phyloP scores from a whole-genome alignment of 106 monocot species.

The Dactylorhiza incarnata region DNA sequence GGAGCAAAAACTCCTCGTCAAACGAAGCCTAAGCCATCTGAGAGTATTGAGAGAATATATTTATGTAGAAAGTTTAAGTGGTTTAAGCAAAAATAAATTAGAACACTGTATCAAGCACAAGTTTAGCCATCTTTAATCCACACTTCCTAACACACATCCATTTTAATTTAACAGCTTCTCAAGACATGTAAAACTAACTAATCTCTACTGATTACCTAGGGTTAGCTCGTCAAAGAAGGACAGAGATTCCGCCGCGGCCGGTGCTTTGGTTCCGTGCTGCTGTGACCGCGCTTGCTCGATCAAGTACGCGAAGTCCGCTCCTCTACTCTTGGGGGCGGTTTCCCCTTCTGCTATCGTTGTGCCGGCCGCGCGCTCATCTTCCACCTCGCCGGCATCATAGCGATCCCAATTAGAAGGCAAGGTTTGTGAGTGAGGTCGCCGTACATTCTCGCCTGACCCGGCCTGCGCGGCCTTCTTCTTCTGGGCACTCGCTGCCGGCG shows the following conservation, averaged over 20 bases:
- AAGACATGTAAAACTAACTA: too few species aligned
- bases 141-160: not conserved
- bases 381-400: slow-evolving; percentile 31
- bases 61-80: too few species aligned
- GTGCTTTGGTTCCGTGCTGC: slow-evolving; percentile 5
- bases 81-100: too few species aligned
- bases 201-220: slow-evolving; percentile 10
- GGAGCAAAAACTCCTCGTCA: too few species aligned
- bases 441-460: slow-evolving; percentile 6
- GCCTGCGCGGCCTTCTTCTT: slow-evolving; percentile 27
- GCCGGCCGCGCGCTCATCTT: not conserved
- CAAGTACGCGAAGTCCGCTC: slow-evolving; percentile 62
- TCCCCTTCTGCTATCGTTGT: not conserved
- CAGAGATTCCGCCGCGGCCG: not conserved
- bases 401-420: slow-evolving; percentile 88
- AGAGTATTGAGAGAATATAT: too few species aligned
- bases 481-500: slow-evolving; percentile 28
- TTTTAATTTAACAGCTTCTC: not conserved
- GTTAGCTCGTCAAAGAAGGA: slow-evolving; percentile 19
- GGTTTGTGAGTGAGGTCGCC: not conserved
- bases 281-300: slow-evolving; percentile 56
- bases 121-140: too few species aligned
- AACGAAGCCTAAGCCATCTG: too few species aligned
- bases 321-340: slow-evolving; percentile 62
- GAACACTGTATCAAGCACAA: too few species aligned